Evolutionary conservation across 2,329 filamentous ascomycete genomes (phyloP), one percentile per base, ranked within the genome.

Genomic region (Pseudogymnoascus sp.): DNA sequence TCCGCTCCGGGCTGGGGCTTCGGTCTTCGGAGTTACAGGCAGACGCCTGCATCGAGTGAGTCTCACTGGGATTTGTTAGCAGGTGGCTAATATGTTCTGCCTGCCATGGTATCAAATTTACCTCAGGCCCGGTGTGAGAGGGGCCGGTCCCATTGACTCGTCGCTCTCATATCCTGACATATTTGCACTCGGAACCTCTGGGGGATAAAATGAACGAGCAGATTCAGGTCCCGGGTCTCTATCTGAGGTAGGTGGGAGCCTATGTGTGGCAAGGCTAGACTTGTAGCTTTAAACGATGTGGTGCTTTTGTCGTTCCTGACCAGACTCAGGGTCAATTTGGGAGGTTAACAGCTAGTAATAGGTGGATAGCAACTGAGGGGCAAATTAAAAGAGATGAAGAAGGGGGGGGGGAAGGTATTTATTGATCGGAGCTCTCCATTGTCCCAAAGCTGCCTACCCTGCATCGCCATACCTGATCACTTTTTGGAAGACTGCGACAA

Each of bases 321-420:
- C 9, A 18, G 27, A 27, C 27, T 33, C 29, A 29, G 25, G 9
- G 48, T 55, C 5, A n/a, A 35, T 33, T 55, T 55, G 48, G 48
- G 15, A 21, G 48, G 48, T 55, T 33, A 55, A 29, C 21, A 12
- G 29, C 29, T 55, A 21, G 48, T 21, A 33, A 55, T 18, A 18
- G 48, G 5, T 55, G 48, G n/a, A 13, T 55, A 55, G 48, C 48
- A 55, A 55, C 48, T 21, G 48, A 27, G 29, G 48, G 48, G 48
- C 9, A 33, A 33, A 55, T 21, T 7, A 18, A 55, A 55, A 18
- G 9, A 18, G 9, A 33, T 6, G 48, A 33, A 21, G 21, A 21
- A 21, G 48, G 48, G 48, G 48, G 12, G 4, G 48, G 5, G 21
- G n/a, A 15, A 4, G 48, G n/a, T 55, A 55, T 55, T 55, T 55